Evolutionary conservation across 2,329 filamentous ascomycete genomes (phyloP).

Genomic region (Aspergillus sp.): DNA sequence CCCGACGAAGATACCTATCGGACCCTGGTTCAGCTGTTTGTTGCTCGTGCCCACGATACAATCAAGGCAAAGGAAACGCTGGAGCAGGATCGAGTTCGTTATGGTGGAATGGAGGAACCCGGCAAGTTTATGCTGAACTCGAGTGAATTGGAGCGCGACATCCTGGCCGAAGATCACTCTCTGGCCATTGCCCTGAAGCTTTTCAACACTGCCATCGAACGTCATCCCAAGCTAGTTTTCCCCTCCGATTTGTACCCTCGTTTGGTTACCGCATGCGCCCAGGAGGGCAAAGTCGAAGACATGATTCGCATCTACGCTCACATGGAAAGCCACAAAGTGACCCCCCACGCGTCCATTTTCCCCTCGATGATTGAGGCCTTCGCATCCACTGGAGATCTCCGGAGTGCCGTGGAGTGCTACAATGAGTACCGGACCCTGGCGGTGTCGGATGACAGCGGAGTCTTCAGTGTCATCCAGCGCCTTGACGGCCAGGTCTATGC

Average conservation of each 20-base stretch:
- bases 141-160: slow-evolving; percentile 76
- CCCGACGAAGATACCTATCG: slow-evolving; percentile 83
- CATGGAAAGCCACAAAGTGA: slow-evolving; percentile 70
- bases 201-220: slow-evolving; percentile 66
- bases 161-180: slow-evolving; percentile 78
- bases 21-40: slow-evolving; percentile 74
- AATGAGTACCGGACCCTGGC: slow-evolving; percentile 87
- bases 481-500: slow-evolving; percentile 82
- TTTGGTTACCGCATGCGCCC: slow-evolving; percentile 79
- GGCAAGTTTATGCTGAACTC: slow-evolving; percentile 85
- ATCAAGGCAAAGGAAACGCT: slow-evolving; percentile 62
- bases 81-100: slow-evolving; percentile 74
- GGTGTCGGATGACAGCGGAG: slow-evolving; percentile 71
- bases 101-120: slow-evolving; percentile 73
- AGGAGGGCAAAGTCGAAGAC: slow-evolving; percentile 69
- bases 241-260: slow-evolving; percentile 76
- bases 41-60: slow-evolving; percentile 71
- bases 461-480: slow-evolving; percentile 59
- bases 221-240: slow-evolving; percentile 55
- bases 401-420: slow-evolving; percentile 87
- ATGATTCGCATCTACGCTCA: slow-evolving; percentile 89
- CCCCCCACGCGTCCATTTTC: slow-evolving; percentile 73
- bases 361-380: slow-evolving; percentile 94
- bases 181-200: slow-evolving; percentile 76
- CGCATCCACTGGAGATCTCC: slow-evolving; percentile 68